Percentiles rank a stretch among this genome's conserved stretches.
These are phyloP conservation scores for Pseudoturritis turrita DNA, from an alignment of 345 rosid species.

Conservation along the genomic window DNA sequence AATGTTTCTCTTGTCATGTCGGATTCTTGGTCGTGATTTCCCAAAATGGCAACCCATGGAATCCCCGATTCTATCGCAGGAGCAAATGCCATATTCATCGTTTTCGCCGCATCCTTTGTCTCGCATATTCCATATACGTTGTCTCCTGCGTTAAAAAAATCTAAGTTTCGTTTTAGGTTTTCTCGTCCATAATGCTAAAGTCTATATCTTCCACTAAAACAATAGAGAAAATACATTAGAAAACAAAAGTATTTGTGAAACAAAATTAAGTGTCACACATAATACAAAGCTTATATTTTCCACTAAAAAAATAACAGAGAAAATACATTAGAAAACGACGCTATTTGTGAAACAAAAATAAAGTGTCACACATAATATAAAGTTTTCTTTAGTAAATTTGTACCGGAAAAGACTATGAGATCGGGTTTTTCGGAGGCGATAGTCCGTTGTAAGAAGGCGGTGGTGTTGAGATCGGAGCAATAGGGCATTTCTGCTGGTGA, in stretches of 20 bases:
- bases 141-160: slow-evolving; percentile 46
- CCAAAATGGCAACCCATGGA: slow-evolving; percentile 89
- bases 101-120: slow-evolving; percentile 57
- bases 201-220: too few relatives aligned
- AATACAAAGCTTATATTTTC: background rate
- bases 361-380: background rate
- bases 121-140: slow-evolving; percentile 59
- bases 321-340: too few relatives aligned
- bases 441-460: slow-evolving; percentile 63
- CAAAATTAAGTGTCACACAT: background rate
- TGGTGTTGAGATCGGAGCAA: slow-evolving; percentile 89
- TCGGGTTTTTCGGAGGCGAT: slow-evolving; percentile 78
- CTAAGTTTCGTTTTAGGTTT: background rate
- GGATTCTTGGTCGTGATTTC: slow-evolving; percentile 90
- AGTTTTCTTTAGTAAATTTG: too few relatives aligned
- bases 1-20: slow-evolving; percentile 70
- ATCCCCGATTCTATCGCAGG: slow-evolving; percentile 71
- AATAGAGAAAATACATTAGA: too few relatives aligned
- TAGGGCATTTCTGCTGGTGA: slow-evolving; percentile 39
- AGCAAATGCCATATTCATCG: slow-evolving; percentile 64
- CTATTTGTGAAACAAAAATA: background rate
- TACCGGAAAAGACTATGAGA: slow-evolving; percentile 89
- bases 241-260: background rate
- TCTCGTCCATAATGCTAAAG: too few relatives aligned
- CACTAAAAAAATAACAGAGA: too few relatives aligned